Evolutionary conservation across 306 rosid species (phyloP), one percentile per base, ranked within the genome.

Genomic region (Begonia masoniana): DNA sequence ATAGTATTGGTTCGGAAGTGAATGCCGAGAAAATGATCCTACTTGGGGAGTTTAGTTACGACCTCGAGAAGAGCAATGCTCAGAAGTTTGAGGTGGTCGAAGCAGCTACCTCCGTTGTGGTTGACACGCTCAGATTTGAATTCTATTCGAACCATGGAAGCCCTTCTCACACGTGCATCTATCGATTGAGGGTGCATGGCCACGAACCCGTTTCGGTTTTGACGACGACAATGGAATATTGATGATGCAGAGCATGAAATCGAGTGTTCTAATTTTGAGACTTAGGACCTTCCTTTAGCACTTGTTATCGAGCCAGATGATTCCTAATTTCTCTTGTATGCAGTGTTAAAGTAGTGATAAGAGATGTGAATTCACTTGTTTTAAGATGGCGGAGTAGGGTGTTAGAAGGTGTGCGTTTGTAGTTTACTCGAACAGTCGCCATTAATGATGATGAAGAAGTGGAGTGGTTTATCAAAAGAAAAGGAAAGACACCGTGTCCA

Each of bases 21-120:
- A 75, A 74, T n/a, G 35, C 54, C 5, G 78, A 69, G 41, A 85
- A 74, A 63, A 75, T 70, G 78, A 66, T 67, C 64, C 77, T 61
- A 14, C 51, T 92, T 31, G 26, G 80, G 3, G 93, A 92, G 60
- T 79, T 92, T 36, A 70, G 74, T 3, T 92, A 86, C 24, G 93
- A 86, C 63, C 96, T 92, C 15, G 89, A 81, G 74, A 92, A 76
- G 74, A 86, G 95, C 82, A 86, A 92, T 68, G 99, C 96, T 31
- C 99, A 92, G 72, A 92, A 96, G 45, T 78, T 73, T 67, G 51
- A 74, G 43, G 78, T 81, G 50, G 42, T 74, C 66, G 69, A 65
- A 49, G 76, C 82, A 4, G 67, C 74, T 1, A 67, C 68, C 24
- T 42, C 77, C 11, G 59, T 73, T 24, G 57, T 77, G 17, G 52